Evolutionary conservation across 2,329 filamentous ascomycete species (phyloP).

Genomic region (Paecilomyces variotii): DNA sequence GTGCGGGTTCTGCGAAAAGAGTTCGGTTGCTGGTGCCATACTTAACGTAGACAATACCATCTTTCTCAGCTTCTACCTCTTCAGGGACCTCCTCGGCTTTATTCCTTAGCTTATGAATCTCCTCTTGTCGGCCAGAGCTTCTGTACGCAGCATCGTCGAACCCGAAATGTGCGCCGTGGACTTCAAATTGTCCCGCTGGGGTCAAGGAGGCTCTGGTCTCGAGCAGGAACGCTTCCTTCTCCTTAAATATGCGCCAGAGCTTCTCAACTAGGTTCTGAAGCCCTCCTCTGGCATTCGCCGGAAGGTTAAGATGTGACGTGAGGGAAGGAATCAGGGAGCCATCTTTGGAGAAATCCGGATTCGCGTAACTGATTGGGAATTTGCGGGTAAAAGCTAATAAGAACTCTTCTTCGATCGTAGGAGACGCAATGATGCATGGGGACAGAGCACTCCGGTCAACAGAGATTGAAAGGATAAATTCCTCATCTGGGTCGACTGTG

Average conservation of each 20-base stretch:
- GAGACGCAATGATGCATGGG: slow-evolving; percentile 57
- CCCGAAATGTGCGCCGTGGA: slow-evolving; percentile 50
- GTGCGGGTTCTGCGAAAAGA: neutral
- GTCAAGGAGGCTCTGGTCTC: slow-evolving; percentile 43
- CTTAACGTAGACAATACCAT: slow-evolving; percentile 74
- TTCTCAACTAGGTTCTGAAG: slow-evolving; percentile 44
- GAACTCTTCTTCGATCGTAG: slow-evolving; percentile 38
- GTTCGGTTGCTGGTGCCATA: slow-evolving; percentile 21
- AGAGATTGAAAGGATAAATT: slow-evolving; percentile 53
- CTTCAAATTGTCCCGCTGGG: slow-evolving; percentile 37
- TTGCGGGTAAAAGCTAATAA: slow-evolving; percentile 39
- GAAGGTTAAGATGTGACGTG: slow-evolving; percentile 47
- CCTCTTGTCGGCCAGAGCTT: slow-evolving; percentile 53
- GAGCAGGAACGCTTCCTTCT: slow-evolving; percentile 58
- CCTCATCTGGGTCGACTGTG: slow-evolving; percentile 27
- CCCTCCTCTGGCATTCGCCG: slow-evolving; percentile 35
- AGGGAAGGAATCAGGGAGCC: slow-evolving; percentile 30
- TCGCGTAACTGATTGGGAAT: slow-evolving; percentile 56
- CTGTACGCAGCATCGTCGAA: slow-evolving; percentile 65
- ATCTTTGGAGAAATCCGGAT: slow-evolving; percentile 39
- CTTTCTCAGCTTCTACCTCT: slow-evolving; percentile 56
- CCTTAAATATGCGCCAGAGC: slow-evolving; percentile 53
- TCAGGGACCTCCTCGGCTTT: slow-evolving; percentile 43
- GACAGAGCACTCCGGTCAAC: slow-evolving; percentile 55
- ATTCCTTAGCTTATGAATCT: slow-evolving; percentile 52